Percentiles rank a stretch among this genome's conserved stretches.
Evolutionary conservation across 2,329 filamentous ascomycete genomes (phyloP).

Genomic region (Venturia carpophila): DNA sequence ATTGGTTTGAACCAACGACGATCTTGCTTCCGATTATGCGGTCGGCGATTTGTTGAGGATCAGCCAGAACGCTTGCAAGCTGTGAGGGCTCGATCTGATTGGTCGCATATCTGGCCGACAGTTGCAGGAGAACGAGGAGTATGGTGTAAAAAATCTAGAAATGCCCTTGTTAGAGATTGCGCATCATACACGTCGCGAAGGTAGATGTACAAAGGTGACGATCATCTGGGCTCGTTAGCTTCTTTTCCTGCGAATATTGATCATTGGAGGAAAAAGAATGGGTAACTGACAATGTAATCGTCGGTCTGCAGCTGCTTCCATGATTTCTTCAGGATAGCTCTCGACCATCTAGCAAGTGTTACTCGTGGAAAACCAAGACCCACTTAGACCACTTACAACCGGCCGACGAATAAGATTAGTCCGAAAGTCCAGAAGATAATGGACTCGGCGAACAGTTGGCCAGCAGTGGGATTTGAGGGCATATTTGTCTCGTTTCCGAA

Average conservation of each 20-base stretch:
- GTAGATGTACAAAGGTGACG: constrained; percentile 14
- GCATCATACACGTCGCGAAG: neutral
- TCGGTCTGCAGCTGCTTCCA: constrained; percentile 18
- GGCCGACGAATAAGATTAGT: constrained; percentile 16
- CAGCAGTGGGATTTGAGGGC: constrained; percentile 11
- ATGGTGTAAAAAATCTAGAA: constrained; percentile 19
- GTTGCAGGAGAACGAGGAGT: constrained; percentile 21
- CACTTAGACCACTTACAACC: constrained; percentile 13
- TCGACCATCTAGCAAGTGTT: constrained; percentile 17
- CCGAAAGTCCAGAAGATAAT: constrained; percentile 15
- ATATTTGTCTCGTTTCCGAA: constrained; percentile 12
- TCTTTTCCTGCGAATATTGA: neutral
- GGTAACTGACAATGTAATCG: constrained; percentile 7
- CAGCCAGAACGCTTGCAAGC: constrained; percentile 17
- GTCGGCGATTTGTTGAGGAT: constrained; percentile 26
- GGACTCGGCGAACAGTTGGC: constrained; percentile 15
- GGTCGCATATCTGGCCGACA: constrained; percentile 19
- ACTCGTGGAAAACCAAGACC: neutral
- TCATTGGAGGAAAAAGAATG: too few relatives aligned
- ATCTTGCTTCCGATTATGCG: constrained; percentile 33
- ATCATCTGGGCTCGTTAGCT: constrained; percentile 6
- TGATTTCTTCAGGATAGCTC: constrained; percentile 16
- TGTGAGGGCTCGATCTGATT: constrained; percentile 19
- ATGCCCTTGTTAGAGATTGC: neutral
- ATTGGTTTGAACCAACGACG: constrained; percentile 30